Percentiles rank a stretch among this genome's conserved stretches.
phyloP scores from a whole-genome alignment of 129 eudicot genomes.

The Gnaphalium uliginosum region DNA sequence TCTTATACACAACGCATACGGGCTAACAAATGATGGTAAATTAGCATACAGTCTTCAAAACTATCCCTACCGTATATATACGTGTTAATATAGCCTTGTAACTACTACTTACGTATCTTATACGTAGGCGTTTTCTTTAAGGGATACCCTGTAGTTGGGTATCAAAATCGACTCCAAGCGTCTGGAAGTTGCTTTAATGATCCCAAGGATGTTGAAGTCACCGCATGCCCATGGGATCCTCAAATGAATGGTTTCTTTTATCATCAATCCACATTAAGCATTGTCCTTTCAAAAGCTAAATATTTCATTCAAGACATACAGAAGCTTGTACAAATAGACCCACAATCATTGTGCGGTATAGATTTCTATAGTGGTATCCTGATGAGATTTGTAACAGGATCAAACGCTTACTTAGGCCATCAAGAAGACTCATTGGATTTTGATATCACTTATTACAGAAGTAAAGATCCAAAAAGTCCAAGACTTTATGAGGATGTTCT shows the following conservation, averaged over 20 bases:
- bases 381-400: constrained; percentile 66
- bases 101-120: too few relatives aligned
- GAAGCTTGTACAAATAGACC: constrained; percentile 49
- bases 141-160: constrained; percentile 75
- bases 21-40: constrained; percentile 74
- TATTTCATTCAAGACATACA: constrained; percentile 65
- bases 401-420: constrained; percentile 72
- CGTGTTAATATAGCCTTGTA: too few relatives aligned
- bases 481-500: constrained; percentile 64
- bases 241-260: constrained; percentile 67
- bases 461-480: constrained; percentile 66
- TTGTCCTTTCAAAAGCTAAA: constrained; percentile 55
- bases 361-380: constrained; percentile 78
- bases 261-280: constrained; percentile 64
- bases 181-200: constrained; percentile 76
- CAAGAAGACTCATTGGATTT: constrained; percentile 71
- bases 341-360: constrained; percentile 56
- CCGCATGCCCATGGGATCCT: constrained; percentile 79
- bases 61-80: too few relatives aligned
- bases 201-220: constrained; percentile 39
- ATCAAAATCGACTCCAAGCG: constrained; percentile 72
- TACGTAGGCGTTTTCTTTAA: constrained; percentile 46
- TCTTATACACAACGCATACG: constrained; percentile 47
- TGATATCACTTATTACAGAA: constrained; percentile 77
- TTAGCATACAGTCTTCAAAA: background rate